phyloP scores from a whole-genome alignment of 805 yeast genomes.

The Kodamaea leandrae region DNA sequence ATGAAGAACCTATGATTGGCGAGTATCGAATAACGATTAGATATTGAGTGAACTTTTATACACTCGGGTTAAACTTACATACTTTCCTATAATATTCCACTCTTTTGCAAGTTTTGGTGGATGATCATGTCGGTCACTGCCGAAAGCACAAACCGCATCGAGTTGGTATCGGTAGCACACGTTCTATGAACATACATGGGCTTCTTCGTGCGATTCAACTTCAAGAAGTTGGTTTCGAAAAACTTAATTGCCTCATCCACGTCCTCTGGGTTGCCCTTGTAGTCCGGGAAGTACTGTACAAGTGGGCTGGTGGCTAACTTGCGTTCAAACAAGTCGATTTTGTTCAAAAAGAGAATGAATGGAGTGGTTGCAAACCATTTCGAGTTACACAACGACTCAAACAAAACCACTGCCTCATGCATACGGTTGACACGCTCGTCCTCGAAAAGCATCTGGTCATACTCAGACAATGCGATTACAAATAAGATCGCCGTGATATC shows the following conservation, averaged over 20 bases:
- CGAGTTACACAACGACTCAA: constrained; percentile 80
- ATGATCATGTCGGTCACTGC: constrained; percentile 92
- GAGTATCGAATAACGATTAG: too few relatives aligned
- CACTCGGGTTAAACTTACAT: too few relatives aligned
- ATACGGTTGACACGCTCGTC: constrained; percentile 86
- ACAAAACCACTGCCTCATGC: constrained; percentile 83
- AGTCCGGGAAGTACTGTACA: constrained; percentile 73
- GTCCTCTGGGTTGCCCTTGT: constrained; percentile 58
- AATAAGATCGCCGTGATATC: constrained; percentile 84
- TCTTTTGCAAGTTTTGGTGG: constrained; percentile 73
- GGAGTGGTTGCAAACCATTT: constrained; percentile 84
- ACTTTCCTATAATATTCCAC: constrained; percentile 54
- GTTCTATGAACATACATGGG: constrained; percentile 92
- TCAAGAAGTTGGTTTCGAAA: constrained; percentile 65
- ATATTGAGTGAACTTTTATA: too few relatives aligned
- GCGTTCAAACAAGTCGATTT: constrained; percentile 74
- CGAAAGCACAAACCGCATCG: constrained; percentile 85
- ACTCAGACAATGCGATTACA: constrained; percentile 87
- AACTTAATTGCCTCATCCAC: constrained; percentile 65
- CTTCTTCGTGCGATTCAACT: constrained; percentile 60
- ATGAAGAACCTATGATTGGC: too few relatives aligned
- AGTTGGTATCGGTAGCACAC: constrained; percentile 88
- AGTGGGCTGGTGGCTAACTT: constrained; percentile 70
- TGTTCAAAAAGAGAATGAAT: constrained; percentile 84
- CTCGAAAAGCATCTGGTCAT: constrained; percentile 88